Evolutionary conservation across 2,329 filamentous ascomycete species (phyloP).

Genomic region (Xylariaceae sp.): DNA sequence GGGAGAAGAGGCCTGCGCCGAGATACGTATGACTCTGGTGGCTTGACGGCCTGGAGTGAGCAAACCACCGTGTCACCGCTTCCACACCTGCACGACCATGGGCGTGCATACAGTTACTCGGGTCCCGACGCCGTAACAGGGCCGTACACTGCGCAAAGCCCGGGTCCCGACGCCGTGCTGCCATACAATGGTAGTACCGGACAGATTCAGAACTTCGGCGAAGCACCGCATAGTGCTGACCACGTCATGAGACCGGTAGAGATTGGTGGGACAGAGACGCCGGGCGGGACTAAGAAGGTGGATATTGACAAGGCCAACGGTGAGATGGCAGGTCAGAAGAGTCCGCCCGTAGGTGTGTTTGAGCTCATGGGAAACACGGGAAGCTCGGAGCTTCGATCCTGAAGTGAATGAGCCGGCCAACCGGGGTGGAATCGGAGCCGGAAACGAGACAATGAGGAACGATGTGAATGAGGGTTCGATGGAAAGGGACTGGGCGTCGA

Average conservation of each 20-base stretch:
- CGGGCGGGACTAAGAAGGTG: not conserved
- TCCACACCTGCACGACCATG: constrained; percentile 28
- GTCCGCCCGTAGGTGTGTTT: constrained; percentile 33
- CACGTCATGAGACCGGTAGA: constrained; percentile 18
- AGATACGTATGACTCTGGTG: constrained; percentile 17
- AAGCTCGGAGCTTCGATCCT: constrained; percentile 4
- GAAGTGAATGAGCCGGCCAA: not conserved
- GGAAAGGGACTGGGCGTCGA: constrained; percentile 5
- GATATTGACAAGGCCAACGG: not conserved
- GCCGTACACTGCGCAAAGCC: constrained; percentile 39
- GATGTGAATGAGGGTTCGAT: not conserved
- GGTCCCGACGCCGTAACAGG: constrained; percentile 42
- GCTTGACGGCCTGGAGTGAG: constrained; percentile 21
- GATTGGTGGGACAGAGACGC: constrained; percentile 5
- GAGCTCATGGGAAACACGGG: constrained; percentile 30
- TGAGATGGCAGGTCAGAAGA: not conserved
- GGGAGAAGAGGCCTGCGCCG: constrained; percentile 5
- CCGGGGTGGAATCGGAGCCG: too few relatives aligned
- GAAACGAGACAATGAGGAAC: too few relatives aligned
- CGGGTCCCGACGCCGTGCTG: constrained; percentile 20
- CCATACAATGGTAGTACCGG: constrained; percentile 27
- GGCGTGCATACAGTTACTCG: constrained; percentile 38
- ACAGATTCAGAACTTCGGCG: constrained; percentile 21
- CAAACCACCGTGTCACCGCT: constrained; percentile 24
- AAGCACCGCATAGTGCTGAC: constrained; percentile 14